phyloP scores from a whole-genome alignment of 78 protist species.

The Chrysochromulina parva region DNA sequence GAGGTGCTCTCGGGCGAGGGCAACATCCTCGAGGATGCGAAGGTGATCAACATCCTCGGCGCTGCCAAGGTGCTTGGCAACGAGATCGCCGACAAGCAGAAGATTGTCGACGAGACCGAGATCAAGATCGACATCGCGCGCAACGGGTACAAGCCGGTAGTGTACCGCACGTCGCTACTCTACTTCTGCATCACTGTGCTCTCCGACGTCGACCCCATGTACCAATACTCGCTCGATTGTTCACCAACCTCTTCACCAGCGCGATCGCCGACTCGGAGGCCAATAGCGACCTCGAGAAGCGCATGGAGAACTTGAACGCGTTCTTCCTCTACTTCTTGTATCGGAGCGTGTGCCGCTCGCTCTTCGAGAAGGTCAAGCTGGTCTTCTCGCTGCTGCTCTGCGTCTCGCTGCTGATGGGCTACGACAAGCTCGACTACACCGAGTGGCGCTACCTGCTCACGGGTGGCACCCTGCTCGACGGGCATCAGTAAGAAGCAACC shows the following conservation, averaged over 20 bases:
- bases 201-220: slow-evolving; percentile 87
- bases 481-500: too few relatives aligned
- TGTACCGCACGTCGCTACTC: slow-evolving; percentile 53
- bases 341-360: slow-evolving; percentile 79
- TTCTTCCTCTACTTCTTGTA: slow-evolving; percentile 70
- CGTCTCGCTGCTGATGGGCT: slow-evolving; percentile 20
- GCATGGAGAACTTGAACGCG: slow-evolving; percentile 38
- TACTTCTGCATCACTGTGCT: slow-evolving; percentile 86
- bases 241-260: slow-evolving; percentile 28
- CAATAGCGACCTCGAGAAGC: background rate
- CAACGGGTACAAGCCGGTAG: slow-evolving; percentile 59
- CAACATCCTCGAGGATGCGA: slow-evolving; percentile 56
- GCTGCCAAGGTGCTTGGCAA: slow-evolving; percentile 44
- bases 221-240: slow-evolving; percentile 88
- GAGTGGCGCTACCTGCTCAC: slow-evolving; percentile 66
- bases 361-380: slow-evolving; percentile 78
- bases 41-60: slow-evolving; percentile 49
- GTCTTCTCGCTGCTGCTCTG: slow-evolving; percentile 63
- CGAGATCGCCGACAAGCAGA: slow-evolving; percentile 63
- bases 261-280: slow-evolving; percentile 35
- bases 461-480: slow-evolving; percentile 57
- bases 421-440: background rate
- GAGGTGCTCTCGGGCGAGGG: slow-evolving; percentile 47
- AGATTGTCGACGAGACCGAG: slow-evolving; percentile 52
- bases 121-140: slow-evolving; percentile 48